Percentiles rank a stretch among this genome's conserved stretches.
Conservation (phyloP, 257 asterid species). For the Penstemon barbatus region DNA sequence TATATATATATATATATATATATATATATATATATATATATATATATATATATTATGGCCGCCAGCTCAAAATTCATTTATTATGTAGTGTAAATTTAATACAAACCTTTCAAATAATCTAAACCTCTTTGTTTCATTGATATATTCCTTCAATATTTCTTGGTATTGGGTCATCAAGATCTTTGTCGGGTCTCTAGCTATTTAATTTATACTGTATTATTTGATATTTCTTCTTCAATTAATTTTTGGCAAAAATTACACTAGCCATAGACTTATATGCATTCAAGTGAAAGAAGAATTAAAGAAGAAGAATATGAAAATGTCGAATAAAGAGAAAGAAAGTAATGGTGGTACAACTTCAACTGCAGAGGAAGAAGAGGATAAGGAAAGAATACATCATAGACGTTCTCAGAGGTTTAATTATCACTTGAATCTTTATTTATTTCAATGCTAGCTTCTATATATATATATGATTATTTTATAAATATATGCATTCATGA, state of each 20-base stretch:
- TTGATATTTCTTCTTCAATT: background rate
- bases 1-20: too few species aligned
- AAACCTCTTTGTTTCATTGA: background rate
- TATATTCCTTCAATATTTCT: constrained; percentile 1
- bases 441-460: background rate
- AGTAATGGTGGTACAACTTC: constrained; percentile 30
- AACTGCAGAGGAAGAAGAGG: constrained; percentile 31
- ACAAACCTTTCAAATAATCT: background rate
- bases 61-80: too few species aligned
- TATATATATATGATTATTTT: too few species aligned
- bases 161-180: constrained; percentile 14
- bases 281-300: background rate
- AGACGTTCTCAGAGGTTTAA: constrained; percentile 55
- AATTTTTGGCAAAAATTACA: background rate
- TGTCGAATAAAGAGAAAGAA: constrained; percentile 26
- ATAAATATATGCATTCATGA: too few species aligned
- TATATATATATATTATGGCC: too few species aligned
- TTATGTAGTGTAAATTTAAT: background rate
- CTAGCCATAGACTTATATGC: background rate
- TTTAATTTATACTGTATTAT: too few species aligned
- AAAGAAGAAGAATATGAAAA: constrained; percentile 19
- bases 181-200: constrained; percentile 4
- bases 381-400: constrained; percentile 41
- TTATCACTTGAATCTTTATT: background rate
- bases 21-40: too few species aligned